Evolutionary conservation across 345 rosid genomes (phyloP).

Genomic region (Limnanthes douglasii): DNA sequence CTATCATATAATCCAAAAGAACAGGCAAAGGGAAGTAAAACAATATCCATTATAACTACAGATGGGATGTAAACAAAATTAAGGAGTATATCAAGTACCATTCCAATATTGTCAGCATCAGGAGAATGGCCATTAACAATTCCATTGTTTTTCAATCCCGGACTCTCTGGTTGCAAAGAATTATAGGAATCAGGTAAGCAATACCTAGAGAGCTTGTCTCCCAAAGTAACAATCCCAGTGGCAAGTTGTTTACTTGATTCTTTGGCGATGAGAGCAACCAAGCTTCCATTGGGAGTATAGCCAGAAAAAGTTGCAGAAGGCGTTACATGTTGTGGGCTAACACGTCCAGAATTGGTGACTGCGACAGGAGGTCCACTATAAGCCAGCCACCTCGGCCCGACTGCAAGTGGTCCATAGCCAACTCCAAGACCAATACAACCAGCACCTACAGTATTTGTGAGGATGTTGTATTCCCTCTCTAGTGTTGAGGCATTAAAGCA

Average conservation of each 20-base stretch:
- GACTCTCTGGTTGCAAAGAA: constrained; percentile 23
- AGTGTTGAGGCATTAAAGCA: constrained; percentile 62
- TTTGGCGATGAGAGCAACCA: constrained; percentile 65
- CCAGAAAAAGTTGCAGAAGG: constrained; percentile 38
- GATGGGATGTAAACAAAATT: constrained; percentile 1
- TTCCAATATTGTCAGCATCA: constrained; percentile 66
- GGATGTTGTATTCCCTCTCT: constrained; percentile 41
- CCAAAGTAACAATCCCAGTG: constrained; percentile 70
- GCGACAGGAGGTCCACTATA: constrained; percentile 65
- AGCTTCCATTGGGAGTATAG: constrained; percentile 32
- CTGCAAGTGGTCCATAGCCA: constrained; percentile 92
- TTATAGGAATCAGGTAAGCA: constrained; percentile 50
- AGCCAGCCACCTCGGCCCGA: constrained; percentile 94
- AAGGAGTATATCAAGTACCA: constrained; percentile 32
- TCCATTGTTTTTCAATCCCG: constrained; percentile 44
- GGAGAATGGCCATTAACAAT: constrained; percentile 31
- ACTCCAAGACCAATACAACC: constrained; percentile 39
- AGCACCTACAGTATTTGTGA: constrained; percentile 42
- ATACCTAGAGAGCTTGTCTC: constrained; percentile 63
- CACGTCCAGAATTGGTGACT: constrained; percentile 30
- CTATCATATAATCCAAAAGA: background rate
- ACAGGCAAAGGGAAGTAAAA: constrained; percentile 1
- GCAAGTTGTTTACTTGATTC: constrained; percentile 91
- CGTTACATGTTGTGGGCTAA: constrained; percentile 49
- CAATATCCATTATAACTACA: background rate